Evolutionary conservation across 2,329 filamentous ascomycete genomes (phyloP).

Genomic region (Ophiostoma angusticollis): DNA sequence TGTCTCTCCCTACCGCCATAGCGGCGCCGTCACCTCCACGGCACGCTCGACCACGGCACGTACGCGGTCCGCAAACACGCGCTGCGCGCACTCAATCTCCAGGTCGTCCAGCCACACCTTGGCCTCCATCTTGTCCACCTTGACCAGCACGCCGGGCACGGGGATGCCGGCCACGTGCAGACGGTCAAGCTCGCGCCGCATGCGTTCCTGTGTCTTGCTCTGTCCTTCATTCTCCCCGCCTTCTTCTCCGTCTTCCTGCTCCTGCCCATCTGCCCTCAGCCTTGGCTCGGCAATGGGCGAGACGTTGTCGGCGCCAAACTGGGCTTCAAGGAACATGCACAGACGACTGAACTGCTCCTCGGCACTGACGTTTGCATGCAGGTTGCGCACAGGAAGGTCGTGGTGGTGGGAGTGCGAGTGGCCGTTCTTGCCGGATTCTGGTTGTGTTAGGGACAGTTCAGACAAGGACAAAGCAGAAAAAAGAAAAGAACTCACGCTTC

Average conservation of each 20-base stretch:
- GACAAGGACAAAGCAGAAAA: background rate
- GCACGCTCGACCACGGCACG: slow-evolving; percentile 81
- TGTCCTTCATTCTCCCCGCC: background rate
- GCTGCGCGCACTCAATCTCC: slow-evolving; percentile 75
- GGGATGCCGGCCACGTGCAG: slow-evolving; percentile 78
- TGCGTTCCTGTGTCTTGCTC: slow-evolving; percentile 26
- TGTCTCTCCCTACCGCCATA: slow-evolving; percentile 38
- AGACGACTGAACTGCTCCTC: slow-evolving; percentile 72
- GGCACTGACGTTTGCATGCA: slow-evolving; percentile 58
- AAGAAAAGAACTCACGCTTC: slow-evolving; percentile 49
- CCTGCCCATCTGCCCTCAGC: slow-evolving; percentile 26
- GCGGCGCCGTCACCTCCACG: slow-evolving; percentile 71
- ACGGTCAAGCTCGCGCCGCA: slow-evolving; percentile 58
- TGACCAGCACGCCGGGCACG: slow-evolving; percentile 77
- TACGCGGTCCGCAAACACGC: slow-evolving; percentile 70
- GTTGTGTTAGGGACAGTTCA: slow-evolving; percentile 15
- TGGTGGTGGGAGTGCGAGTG: slow-evolving; percentile 35
- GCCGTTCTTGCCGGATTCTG: slow-evolving; percentile 43
- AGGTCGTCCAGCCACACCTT: slow-evolving; percentile 86
- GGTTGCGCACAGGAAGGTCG: slow-evolving; percentile 43
- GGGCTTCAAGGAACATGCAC: slow-evolving; percentile 91
- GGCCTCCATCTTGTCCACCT: slow-evolving; percentile 75
- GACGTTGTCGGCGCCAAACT: slow-evolving; percentile 79
- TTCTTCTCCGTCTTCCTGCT: slow-evolving; percentile 24
- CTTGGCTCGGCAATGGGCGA: slow-evolving; percentile 59